Evolutionary conservation across 306 rosid genomes (phyloP).

Genomic region (Dalbergia cochinchinensis): DNA sequence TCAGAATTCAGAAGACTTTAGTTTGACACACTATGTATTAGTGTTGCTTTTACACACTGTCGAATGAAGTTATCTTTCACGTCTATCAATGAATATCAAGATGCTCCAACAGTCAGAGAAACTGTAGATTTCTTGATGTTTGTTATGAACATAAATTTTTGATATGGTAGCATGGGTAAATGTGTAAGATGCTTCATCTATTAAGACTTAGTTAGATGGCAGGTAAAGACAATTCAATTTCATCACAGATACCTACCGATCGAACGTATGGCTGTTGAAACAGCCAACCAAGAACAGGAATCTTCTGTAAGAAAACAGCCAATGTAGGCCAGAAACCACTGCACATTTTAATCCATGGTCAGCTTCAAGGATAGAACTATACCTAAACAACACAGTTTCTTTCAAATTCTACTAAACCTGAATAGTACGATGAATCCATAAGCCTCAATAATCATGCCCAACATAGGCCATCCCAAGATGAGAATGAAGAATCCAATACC

Average conservation of each 20-base stretch:
- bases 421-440: conserved; percentile 91
- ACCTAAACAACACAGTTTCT: conserved; percentile 27
- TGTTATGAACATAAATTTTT: conserved; percentile 8
- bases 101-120: conserved; percentile 30
- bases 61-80: conserved; percentile 3
- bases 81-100: conserved; percentile 6
- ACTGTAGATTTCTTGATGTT: conserved; percentile 31
- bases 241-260: conserved; percentile 68
- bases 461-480: conserved; percentile 92
- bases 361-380: conserved; percentile 37
- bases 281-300: conserved; percentile 95
- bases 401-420: conserved; percentile 64
- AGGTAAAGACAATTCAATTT: conserved; percentile 22
- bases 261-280: conserved; percentile 85
- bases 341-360: conserved; percentile 57
- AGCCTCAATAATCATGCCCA: conserved; percentile 94
- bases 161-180: conserved; percentile 8
- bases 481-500: conserved; percentile 91
- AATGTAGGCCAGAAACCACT: conserved; percentile 99
- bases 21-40: not conserved
- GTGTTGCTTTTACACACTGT: not conserved
- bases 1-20: not conserved
- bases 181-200: conserved; percentile 4
- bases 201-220: not conserved
- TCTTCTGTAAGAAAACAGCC: conserved; percentile 94